Evolutionary conservation across 2,329 filamentous ascomycete species (phyloP), one percentile per base, ranked within the genome.

Genomic region (Alternaria viburni): DNA sequence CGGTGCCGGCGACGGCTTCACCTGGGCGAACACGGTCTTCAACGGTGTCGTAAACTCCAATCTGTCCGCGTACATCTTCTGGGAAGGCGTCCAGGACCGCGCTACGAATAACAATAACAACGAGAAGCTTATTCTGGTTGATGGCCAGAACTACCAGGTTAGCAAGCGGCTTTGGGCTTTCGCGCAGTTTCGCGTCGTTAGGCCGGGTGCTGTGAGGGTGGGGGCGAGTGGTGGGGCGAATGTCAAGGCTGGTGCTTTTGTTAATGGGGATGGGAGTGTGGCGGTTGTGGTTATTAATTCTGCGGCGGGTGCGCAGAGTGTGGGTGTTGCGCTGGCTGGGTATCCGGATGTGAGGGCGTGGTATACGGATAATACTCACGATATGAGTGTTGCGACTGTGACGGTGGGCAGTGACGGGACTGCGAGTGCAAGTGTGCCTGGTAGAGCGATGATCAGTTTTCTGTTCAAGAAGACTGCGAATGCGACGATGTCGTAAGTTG

Each of bases 41-140:
- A 41, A 41, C 36, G n/a, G 82, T 19, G 76, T 88, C 13, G 79
- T 84, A 6, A 82, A 82, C 68, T 81, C 80, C 23, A 83, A 85
- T 67, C 77, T 85, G 6, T 84, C 81, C 8, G 86, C 82, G 0
- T 87, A 87, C 68, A 77, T 88, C 6, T 87, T 86, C 76, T 88
- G 86, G 86, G 83, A 85, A 70, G 84, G 85, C 19, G 70, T 74
- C 15, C 79, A 81, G 25, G 79, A 79, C 62, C 79, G 77, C 44
- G 79, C 79, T 10, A 79, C 75, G 13, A 80, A 77, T 66, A 77
- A 76, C 64, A 75, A 76, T 47, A 74, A 74, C 50, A 75, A 76
- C 52, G 73, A 76, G 51, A 77, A 73, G 50, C 74, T 81, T 21
- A 77, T 81, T 41, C 66, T 80, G 45, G 68, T 79, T 43, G 77